These are phyloP conservation scores for Pythium folliculosum DNA, from an alignment of 352 stramenopile genomes.

Conservation along the genomic window DNA sequence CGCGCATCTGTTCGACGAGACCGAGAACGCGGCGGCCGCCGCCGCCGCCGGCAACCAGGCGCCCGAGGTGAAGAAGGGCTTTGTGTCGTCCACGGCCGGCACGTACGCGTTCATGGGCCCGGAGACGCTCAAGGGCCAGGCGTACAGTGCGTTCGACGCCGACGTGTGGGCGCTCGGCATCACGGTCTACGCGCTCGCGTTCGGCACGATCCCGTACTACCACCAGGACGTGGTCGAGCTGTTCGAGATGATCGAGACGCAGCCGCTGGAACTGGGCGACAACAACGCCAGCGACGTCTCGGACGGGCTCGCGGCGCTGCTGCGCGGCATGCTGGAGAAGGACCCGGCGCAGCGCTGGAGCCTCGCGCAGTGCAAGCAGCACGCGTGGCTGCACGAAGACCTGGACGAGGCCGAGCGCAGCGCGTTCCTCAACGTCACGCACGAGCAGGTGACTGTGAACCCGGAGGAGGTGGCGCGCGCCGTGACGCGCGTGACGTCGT, in stretches of 20 bases:
- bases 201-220: conserved; percentile 86
- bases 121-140: conserved; percentile 77
- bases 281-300: conserved; percentile 35
- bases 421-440: conserved; percentile 50
- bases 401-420: conserved; percentile 38
- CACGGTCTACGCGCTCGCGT: conserved; percentile 79
- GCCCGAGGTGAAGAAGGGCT: conserved; percentile 51
- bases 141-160: conserved; percentile 79
- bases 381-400: conserved; percentile 66
- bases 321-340: conserved; percentile 74
- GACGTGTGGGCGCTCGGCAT: conserved; percentile 89
- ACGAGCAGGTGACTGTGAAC: conserved; percentile 59
- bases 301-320: conserved; percentile 43
- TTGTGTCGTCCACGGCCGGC: conserved; percentile 75
- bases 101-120: conserved; percentile 88
- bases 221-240: conserved; percentile 76
- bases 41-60: conserved; percentile 31
- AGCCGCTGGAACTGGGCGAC: conserved; percentile 40
- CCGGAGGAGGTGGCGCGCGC: conserved; percentile 64
- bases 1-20: conserved; percentile 78
- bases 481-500: conserved; percentile 73
- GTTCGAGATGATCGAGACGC: conserved; percentile 82
- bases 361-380: conserved; percentile 67
- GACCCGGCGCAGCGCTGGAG: conserved; percentile 71
- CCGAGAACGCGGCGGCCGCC: conserved; percentile 24